These are phyloP conservation scores for Heritiera fomes DNA, from an alignment of 345 rosid species.

Conservation along the genomic window DNA sequence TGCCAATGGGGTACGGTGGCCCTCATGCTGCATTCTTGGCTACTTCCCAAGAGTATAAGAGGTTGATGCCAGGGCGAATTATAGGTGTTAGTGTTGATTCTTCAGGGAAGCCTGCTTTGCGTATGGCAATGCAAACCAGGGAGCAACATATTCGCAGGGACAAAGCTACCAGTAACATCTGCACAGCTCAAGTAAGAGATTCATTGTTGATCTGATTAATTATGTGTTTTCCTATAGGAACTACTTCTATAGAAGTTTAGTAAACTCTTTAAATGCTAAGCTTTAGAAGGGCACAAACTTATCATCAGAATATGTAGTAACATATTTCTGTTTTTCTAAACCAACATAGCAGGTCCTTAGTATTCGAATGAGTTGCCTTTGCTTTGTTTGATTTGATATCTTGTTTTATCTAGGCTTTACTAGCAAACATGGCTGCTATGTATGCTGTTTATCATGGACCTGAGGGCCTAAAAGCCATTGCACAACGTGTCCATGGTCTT, in stretches of 20 bases:
- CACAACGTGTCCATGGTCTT: constrained; percentile 91
- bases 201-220: constrained; percentile 11
- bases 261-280: not conserved
- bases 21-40: constrained; percentile 98
- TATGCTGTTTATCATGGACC: constrained; percentile 98
- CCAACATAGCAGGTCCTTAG: not conserved
- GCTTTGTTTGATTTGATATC: constrained; percentile 21
- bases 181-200: constrained; percentile 88
- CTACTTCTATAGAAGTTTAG: not conserved
- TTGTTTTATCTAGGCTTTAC: constrained; percentile 67
- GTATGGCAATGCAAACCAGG: constrained; percentile 99
- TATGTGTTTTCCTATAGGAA: constrained; percentile 2
- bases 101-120: constrained; percentile 84
- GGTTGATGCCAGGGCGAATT: constrained; percentile 98
- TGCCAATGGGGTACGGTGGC: constrained; percentile 98
- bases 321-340: not conserved
- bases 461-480: constrained; percentile 75
- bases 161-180: constrained; percentile 99
- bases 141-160: constrained; percentile 98
- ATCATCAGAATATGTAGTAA: not conserved
- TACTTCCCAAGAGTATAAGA: constrained; percentile 95
- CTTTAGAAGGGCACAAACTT: not conserved
- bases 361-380: constrained; percentile 14
- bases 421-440: constrained; percentile 99
- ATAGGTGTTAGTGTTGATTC: constrained; percentile 96